phyloP scores from a whole-genome alignment of 139 green algal genomes.

The Chlamydomonas asymmetrica region DNA sequence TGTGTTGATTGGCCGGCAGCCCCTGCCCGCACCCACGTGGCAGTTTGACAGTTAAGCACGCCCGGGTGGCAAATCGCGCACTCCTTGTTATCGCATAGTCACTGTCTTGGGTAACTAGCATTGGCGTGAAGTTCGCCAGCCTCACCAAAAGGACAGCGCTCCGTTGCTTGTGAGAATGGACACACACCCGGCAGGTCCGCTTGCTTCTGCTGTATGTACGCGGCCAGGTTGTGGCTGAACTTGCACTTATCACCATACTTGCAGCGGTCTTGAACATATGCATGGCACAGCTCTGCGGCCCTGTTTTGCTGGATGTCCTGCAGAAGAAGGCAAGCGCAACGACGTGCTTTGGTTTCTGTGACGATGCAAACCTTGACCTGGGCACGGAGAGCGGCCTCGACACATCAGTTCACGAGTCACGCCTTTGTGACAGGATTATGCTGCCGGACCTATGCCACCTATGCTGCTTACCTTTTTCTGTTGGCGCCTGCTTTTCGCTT shows the following conservation, averaged over 20 bases:
- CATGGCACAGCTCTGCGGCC: constrained; percentile 41
- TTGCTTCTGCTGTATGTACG: constrained; percentile 62
- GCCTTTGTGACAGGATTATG: not conserved
- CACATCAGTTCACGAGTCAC: not conserved
- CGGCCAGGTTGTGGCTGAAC: constrained; percentile 73
- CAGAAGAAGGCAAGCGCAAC: not conserved
- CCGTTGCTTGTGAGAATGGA: constrained; percentile 46
- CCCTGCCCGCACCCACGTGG: not conserved
- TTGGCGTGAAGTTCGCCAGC: not conserved
- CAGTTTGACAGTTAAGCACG: not conserved
- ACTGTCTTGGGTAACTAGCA: not conserved
- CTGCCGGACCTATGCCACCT: not conserved
- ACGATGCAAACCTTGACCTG: not conserved
- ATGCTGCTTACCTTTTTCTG: constrained; percentile 1
- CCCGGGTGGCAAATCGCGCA: not conserved
- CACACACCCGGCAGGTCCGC: constrained; percentile 76
- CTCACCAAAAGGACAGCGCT: constrained; percentile 51
- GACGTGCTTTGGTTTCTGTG: not conserved
- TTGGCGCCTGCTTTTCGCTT: not conserved
- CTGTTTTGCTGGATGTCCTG: constrained; percentile 12
- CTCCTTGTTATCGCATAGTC: not conserved
- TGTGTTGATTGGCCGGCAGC: not conserved
- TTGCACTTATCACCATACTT: constrained; percentile 62
- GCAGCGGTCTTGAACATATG: constrained; percentile 50
- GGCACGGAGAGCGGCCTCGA: too few species aligned